These are phyloP conservation scores for Linanthus parryae DNA, from an alignment of 148 eudicot genomes.

Conservation along the genomic window DNA sequence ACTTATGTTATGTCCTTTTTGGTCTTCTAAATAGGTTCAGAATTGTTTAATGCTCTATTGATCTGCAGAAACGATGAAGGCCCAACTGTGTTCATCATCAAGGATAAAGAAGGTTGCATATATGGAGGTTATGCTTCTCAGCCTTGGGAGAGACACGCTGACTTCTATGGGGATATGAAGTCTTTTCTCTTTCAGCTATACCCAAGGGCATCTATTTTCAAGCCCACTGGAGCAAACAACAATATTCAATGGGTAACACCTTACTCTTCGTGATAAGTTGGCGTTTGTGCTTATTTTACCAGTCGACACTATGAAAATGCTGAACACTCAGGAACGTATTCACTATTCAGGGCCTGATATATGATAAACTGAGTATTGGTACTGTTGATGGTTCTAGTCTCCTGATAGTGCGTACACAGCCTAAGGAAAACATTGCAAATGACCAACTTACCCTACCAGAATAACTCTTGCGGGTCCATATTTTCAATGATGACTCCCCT, in stretches of 20 bases:
- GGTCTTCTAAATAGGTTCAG: constrained; percentile 10
- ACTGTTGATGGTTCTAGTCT: no score
- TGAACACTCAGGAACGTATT: no score
- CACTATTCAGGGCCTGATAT: no score
- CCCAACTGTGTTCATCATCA: constrained; percentile 73
- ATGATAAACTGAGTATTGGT: no score
- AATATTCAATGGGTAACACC: constrained; percentile 85
- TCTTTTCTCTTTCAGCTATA: constrained; percentile 80
- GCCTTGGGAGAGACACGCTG: constrained; percentile 87
- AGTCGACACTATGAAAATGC: no score
- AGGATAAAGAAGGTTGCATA: constrained; percentile 77
- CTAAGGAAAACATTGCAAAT: no score
- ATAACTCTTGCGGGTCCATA: no score
- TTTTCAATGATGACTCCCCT: no score
- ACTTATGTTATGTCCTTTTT: no score
- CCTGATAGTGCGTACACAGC: no score
- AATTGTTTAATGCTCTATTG: constrained; percentile 12
- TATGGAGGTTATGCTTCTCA: constrained; percentile 97
- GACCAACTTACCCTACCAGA: no score
- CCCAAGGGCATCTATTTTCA: constrained; percentile 64
- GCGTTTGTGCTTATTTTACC: no score
- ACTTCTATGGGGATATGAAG: constrained; percentile 90
- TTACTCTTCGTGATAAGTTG: not conserved
- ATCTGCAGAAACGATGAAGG: constrained; percentile 63
- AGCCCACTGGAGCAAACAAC: constrained; percentile 85